Evolutionary conservation across 345 rosid species (phyloP).

Genomic region (Corymbia maculata): DNA sequence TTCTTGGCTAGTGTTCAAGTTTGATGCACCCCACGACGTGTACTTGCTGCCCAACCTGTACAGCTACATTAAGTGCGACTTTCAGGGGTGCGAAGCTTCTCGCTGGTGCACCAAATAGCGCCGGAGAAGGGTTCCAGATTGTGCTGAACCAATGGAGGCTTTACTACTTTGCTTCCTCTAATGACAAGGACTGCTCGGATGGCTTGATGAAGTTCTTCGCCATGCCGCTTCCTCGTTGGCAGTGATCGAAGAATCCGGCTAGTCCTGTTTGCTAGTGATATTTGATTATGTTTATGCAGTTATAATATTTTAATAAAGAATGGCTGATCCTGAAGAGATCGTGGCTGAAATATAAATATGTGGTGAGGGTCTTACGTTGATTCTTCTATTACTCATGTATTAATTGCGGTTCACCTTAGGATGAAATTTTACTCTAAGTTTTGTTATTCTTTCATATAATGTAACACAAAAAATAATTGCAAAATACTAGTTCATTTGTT

Average conservation of each 20-base stretch:
- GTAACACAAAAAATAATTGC: background rate
- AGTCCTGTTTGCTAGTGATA: background rate
- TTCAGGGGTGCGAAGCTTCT: conserved; percentile 4
- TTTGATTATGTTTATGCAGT: background rate
- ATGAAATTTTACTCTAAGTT: background rate
- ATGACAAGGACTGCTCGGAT: background rate
- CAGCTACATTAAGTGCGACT: conserved; percentile 6
- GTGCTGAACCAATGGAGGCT: conserved; percentile 7
- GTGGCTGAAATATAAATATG: background rate
- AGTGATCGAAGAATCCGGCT: background rate
- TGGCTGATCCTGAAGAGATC: background rate
- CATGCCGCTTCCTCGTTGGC: background rate
- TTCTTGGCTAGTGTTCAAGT: conserved; percentile 10
- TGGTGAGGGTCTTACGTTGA: background rate
- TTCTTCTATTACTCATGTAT: background rate
- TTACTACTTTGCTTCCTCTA: conserved; percentile 6
- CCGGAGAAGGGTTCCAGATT: background rate
- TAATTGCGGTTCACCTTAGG: background rate
- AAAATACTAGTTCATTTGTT: background rate
- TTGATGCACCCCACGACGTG: conserved; percentile 7
- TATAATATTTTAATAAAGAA: background rate
- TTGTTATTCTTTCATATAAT: background rate
- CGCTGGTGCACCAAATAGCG: background rate
- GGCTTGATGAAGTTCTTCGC: conserved; percentile 13
- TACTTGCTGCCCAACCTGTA: conserved; percentile 5